Conservation (phyloP, 176 grass and related monocot genomes). For the Avena atlantica region DNA sequence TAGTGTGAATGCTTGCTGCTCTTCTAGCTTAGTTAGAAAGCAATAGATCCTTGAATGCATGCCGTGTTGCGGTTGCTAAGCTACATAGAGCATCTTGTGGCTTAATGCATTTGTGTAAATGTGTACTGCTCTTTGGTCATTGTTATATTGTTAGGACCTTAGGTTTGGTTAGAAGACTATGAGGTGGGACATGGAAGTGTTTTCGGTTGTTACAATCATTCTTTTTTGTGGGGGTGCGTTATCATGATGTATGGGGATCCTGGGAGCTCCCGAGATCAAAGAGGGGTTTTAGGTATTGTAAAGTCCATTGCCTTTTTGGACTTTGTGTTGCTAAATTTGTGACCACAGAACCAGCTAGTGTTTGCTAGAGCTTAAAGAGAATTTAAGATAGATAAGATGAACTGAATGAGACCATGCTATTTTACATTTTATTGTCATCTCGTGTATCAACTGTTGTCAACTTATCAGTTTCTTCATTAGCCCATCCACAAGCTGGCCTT, state of each 20-base stretch:
- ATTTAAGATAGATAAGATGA: neutral
- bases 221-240: neutral
- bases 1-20: constrained; percentile 10
- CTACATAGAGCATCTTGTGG: neutral
- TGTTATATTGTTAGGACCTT: constrained; percentile 6
- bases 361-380: neutral
- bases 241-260: neutral
- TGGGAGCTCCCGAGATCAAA: neutral
- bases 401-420: neutral
- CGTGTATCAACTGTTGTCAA: constrained; percentile 13
- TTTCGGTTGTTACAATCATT: neutral
- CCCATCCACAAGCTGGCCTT: constrained; percentile 28
- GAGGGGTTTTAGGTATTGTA: neutral
- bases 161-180: constrained; percentile 30
- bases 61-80: constrained; percentile 11
- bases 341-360: neutral
- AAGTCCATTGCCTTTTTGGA: neutral
- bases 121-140: neutral
- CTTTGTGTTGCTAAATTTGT: neutral
- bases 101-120: neutral
- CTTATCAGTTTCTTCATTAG: constrained; percentile 1
- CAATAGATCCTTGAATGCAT: neutral
- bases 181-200: neutral
- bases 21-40: neutral
- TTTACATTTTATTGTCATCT: neutral